Percentiles rank a stretch among this genome's conserved stretches.
phyloP scores from a whole-genome alignment of 345 rosid species.

The Clausena lansium region DNA sequence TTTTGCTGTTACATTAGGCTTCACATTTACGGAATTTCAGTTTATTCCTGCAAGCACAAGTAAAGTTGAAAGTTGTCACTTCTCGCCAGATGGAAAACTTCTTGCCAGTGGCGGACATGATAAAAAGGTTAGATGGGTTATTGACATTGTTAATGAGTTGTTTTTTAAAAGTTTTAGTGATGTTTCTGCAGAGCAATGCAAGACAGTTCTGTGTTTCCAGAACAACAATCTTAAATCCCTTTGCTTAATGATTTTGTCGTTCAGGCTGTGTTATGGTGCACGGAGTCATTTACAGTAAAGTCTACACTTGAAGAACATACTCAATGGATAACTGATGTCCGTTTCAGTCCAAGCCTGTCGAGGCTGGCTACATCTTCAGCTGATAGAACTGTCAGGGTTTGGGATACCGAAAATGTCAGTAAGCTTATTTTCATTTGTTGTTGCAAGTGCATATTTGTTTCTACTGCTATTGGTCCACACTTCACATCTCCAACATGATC shows the following conservation, averaged over 20 bases:
- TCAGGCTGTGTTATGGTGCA: slow-evolving; percentile 69
- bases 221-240: neutral
- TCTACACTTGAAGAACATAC: slow-evolving; percentile 62
- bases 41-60: slow-evolving; percentile 38
- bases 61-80: slow-evolving; percentile 62
- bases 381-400: slow-evolving; percentile 67
- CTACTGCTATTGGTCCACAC: neutral
- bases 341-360: slow-evolving; percentile 61
- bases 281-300: slow-evolving; percentile 44
- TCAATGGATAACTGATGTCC: slow-evolving; percentile 61
- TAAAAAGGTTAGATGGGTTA: slow-evolving; percentile 38
- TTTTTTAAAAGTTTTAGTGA: neutral
- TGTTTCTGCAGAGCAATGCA: neutral
- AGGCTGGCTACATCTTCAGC: slow-evolving; percentile 67
- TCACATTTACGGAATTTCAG: slow-evolving; percentile 44
- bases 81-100: slow-evolving; percentile 68
- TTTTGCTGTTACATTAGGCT: slow-evolving; percentile 31
- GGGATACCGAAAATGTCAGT: slow-evolving; percentile 68
- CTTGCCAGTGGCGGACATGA: slow-evolving; percentile 74
- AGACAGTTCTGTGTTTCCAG: neutral
- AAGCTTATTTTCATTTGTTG: neutral
- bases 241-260: slow-evolving; percentile 13
- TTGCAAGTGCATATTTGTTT: slow-evolving; percentile 12
- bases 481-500: neutral
- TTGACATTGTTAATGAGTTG: neutral